Evolutionary conservation across 768 basidiomycete species (phyloP).

Genomic region (Pleurotus platypus): DNA sequence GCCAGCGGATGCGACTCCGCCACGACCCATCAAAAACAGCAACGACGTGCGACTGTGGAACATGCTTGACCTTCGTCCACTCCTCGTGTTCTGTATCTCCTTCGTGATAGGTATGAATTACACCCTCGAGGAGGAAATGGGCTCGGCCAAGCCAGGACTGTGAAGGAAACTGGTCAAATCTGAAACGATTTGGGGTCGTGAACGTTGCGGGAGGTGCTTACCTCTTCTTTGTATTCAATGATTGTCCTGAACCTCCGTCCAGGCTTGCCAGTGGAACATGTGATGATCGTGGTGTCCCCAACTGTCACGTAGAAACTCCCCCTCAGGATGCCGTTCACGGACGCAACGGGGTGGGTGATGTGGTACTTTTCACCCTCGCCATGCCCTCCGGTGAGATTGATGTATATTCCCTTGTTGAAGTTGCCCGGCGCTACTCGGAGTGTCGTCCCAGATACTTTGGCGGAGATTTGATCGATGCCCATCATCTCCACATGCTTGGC

Average conservation of each 20-base stretch:
- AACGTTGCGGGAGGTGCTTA: constrained; percentile 26
- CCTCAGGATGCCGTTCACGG: constrained; percentile 88
- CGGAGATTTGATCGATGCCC: constrained; percentile 92
- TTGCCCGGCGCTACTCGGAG: constrained; percentile 80
- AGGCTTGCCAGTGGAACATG: constrained; percentile 67
- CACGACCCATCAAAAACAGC: constrained; percentile 88
- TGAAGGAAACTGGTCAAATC: not conserved
- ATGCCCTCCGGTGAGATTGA: constrained; percentile 68
- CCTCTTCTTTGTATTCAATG: constrained; percentile 96
- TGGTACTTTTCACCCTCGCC: constrained; percentile 82
- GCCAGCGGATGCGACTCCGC: constrained; percentile 81
- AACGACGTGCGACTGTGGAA: constrained; percentile 73
- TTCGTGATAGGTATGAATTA: constrained; percentile 79
- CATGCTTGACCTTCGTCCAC: constrained; percentile 88
- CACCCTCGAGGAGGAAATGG: constrained; percentile 82
- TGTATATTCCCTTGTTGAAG: constrained; percentile 85
- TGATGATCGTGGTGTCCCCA: constrained; percentile 74
- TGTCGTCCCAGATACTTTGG: constrained; percentile 86
- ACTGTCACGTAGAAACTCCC: constrained; percentile 92
- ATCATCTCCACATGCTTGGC: constrained; percentile 63
- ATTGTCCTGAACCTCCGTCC: constrained; percentile 70
- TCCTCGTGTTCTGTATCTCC: constrained; percentile 59
- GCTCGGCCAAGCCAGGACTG: constrained; percentile 90
- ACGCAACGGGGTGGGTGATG: constrained; percentile 86
- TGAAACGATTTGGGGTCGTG: not conserved